These are phyloP conservation scores for Lachancea sp. DNA, from an alignment of 805 yeast genomes.

Conservation along the genomic window DNA sequence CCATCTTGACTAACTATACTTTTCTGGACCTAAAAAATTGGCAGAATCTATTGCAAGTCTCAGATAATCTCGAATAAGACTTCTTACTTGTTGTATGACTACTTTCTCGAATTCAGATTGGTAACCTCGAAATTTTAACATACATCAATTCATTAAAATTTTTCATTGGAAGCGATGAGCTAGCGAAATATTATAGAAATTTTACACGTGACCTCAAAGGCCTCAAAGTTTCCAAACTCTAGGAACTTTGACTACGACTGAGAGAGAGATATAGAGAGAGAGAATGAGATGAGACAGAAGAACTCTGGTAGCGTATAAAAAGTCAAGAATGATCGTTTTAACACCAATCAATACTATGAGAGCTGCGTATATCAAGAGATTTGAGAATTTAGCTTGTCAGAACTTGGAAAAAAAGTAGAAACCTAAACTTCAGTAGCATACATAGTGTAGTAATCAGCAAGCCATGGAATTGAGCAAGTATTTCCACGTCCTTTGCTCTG, in stretches of 20 bases:
- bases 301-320: background rate
- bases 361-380: background rate
- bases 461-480: background rate
- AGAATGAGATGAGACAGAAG: background rate
- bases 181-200: background rate
- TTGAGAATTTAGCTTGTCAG: background rate
- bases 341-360: no score
- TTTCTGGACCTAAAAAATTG: background rate
- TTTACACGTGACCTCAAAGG: background rate
- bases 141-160: background rate
- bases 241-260: background rate
- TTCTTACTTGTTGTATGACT: no score
- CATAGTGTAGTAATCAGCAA: background rate
- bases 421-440: background rate
- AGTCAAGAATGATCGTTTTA: background rate
- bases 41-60: background rate
- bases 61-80: background rate
- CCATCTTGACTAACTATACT: slow-evolving; percentile 16
- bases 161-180: slow-evolving; percentile 2
- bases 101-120: no score
- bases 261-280: background rate
- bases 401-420: background rate
- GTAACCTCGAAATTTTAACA: no score
- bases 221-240: background rate
- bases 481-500: background rate